Conservation (phyloP, 106 monocot species). For the Hemerocallis citrina region DNA sequence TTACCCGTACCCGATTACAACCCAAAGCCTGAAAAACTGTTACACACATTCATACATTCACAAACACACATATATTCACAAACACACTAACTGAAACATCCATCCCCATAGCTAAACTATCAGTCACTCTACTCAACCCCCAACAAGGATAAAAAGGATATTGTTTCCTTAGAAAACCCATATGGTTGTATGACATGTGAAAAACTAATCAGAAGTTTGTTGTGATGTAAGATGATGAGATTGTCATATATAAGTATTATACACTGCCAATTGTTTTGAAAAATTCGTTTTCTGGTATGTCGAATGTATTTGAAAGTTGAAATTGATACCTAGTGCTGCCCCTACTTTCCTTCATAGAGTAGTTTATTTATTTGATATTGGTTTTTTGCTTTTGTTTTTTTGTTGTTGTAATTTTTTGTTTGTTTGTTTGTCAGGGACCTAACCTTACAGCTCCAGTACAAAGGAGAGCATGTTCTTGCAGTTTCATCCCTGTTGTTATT, state of each 20-base stretch:
- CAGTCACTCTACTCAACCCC: no score
- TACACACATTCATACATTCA: no score
- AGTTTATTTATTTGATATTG: not conserved
- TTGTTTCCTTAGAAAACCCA: not conserved
- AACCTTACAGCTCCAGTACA: conserved; percentile 11
- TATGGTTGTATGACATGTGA: not conserved
- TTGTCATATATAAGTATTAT: not conserved
- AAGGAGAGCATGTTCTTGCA: conserved; percentile 22
- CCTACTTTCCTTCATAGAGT: not conserved
- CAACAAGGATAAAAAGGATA: no score
- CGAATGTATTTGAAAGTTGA: not conserved
- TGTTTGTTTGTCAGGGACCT: conserved; percentile 12
- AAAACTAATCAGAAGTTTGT: not conserved
- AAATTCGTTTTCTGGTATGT: not conserved
- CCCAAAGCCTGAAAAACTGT: no score
- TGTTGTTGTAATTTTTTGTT: no score
- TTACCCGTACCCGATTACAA: no score
- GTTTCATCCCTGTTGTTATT: conserved; percentile 7
- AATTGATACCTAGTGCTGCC: no score
- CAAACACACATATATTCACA: no score
- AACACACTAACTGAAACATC: no score
- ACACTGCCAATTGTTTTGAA: not conserved
- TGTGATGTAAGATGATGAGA: not conserved
- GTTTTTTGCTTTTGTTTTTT: not conserved
- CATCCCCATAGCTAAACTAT: no score